These are phyloP conservation scores for Solanum piurae DNA, from an alignment of 257 asterid genomes.

Conservation along the genomic window DNA sequence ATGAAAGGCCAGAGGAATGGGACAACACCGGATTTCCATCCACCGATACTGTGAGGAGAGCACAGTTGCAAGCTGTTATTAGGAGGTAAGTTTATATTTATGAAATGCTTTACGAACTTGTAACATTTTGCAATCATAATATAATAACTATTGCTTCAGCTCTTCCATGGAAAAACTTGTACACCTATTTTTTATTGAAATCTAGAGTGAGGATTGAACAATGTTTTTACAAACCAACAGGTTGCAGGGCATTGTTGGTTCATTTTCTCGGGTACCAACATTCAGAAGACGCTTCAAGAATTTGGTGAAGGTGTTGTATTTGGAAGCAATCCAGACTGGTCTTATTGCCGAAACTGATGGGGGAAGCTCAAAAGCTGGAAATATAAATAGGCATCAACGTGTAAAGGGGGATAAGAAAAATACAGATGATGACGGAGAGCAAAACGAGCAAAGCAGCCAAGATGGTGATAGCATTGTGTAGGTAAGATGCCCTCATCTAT, in stretches of 20 bases:
- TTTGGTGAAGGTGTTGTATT: slow-evolving; percentile 44
- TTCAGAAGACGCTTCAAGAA: slow-evolving; percentile 67
- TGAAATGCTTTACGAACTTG: not conserved
- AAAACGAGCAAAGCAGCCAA: not conserved
- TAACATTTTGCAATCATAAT: not conserved
- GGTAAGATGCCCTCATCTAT: not conserved
- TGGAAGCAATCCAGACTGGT: slow-evolving; percentile 45
- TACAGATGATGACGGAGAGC: slow-evolving; percentile 1
- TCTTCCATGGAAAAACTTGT: not conserved
- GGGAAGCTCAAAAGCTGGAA: not conserved
- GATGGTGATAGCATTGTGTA: slow-evolving; percentile 10
- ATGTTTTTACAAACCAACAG: slow-evolving; percentile 8
- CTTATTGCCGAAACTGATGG: slow-evolving; percentile 5
- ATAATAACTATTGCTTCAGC: not conserved
- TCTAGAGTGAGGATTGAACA: not conserved
- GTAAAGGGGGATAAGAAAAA: slow-evolving; percentile 19
- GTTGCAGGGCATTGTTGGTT: slow-evolving; percentile 72
- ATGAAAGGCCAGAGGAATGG: slow-evolving; percentile 74
- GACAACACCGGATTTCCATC: slow-evolving; percentile 61
- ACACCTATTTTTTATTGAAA: not conserved
- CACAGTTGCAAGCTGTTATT: slow-evolving; percentile 71
- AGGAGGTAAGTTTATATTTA: slow-evolving; percentile 42
- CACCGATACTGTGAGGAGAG: slow-evolving; percentile 62
- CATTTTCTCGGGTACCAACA: slow-evolving; percentile 65
- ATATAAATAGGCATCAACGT: not conserved